A percentile compares a stretch with the other conserved stretches of the same genome.
phyloP scores from a whole-genome alignment of 768 basidiomycete species.

The Lactarius hengduanensis region DNA sequence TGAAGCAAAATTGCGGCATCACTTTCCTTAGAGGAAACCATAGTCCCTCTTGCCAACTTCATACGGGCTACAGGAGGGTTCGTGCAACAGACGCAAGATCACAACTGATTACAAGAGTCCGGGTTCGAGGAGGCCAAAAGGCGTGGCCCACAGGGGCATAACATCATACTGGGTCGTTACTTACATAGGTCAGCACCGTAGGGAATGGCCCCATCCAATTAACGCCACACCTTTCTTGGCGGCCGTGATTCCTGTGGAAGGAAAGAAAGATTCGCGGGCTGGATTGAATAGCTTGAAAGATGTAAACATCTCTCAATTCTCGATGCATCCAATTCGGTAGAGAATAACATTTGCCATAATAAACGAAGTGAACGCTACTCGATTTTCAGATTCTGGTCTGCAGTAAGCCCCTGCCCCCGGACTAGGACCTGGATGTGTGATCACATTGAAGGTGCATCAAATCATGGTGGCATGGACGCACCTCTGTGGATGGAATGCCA shows the following conservation, averaged over 20 bases:
- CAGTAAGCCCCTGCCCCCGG: neutral
- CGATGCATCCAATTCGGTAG: neutral
- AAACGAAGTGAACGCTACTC: neutral
- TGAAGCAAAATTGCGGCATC: too few species aligned
- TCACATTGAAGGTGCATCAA: neutral
- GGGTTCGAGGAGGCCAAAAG: too few species aligned
- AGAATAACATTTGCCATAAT: neutral
- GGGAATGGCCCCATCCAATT: too few species aligned
- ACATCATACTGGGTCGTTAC: too few species aligned
- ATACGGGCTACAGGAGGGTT: too few species aligned
- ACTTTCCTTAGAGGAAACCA: too few species aligned
- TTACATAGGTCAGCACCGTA: too few species aligned
- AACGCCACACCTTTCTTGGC: neutral
- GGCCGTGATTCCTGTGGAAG: neutral
- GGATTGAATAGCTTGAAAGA: neutral
- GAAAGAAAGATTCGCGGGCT: neutral
- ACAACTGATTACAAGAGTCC: too few species aligned
- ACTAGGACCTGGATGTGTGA: neutral
- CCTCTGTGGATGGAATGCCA: neutral
- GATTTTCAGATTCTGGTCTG: neutral
- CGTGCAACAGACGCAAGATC: too few species aligned
- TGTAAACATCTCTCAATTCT: neutral
- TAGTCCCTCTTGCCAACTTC: too few species aligned
- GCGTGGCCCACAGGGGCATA: too few species aligned
- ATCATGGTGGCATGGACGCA: neutral